Conservation (phyloP, 371 early-diverging fungal species). For the Mortierella sp. region DNA sequence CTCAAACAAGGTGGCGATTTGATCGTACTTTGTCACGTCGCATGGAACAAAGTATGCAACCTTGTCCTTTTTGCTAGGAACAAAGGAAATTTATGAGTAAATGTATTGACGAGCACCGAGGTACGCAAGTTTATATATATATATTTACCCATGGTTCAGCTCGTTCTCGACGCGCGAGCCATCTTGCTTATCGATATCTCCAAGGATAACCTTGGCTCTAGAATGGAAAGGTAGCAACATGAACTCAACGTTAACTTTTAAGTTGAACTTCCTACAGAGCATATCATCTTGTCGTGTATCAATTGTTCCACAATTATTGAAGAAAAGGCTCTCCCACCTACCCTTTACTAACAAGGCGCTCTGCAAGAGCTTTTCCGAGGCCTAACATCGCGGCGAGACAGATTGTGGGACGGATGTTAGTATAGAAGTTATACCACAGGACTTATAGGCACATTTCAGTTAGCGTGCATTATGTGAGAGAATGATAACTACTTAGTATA, state of each 20-base stretch:
- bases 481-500: background rate
- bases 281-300: background rate
- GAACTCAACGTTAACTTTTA: background rate
- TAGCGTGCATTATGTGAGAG: background rate
- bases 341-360: conserved; percentile 47
- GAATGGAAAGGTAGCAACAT: background rate
- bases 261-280: no score
- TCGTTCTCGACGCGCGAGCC: conserved; percentile 33
- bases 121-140: no score
- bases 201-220: conserved; percentile 45
- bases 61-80: conserved; percentile 26
- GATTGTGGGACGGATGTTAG: background rate
- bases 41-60: conserved; percentile 60
- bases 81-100: background rate
- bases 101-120: background rate
- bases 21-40: conserved; percentile 69
- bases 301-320: background rate
- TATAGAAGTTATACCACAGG: background rate
- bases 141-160: conserved; percentile 28
- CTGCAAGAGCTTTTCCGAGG: conserved; percentile 40
- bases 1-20: conserved; percentile 61
- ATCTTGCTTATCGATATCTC: conserved; percentile 34
- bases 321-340: background rate
- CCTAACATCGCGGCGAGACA: conserved; percentile 12
- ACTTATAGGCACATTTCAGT: background rate